Percentiles rank a stretch among this genome's conserved stretches.
Conservation (phyloP, 768 basidiomycete species). For the Tephrocybe sp. region DNA sequence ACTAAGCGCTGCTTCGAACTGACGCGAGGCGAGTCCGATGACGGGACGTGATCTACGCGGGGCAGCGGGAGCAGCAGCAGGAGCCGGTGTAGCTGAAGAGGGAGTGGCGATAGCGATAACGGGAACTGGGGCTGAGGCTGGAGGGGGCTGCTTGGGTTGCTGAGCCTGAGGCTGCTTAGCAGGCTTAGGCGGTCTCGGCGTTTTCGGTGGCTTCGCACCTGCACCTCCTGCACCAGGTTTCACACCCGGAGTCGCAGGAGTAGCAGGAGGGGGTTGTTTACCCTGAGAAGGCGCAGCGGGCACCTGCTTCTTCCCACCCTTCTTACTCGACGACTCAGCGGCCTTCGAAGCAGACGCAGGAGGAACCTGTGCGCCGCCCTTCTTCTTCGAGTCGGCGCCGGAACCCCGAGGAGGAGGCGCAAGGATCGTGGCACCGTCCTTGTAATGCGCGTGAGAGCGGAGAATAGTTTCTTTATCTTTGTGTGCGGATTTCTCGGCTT, state of each 20-base stretch:
- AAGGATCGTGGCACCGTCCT: slow-evolving; percentile 37
- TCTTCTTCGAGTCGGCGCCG: slow-evolving; percentile 26
- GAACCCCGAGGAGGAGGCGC: slow-evolving; percentile 35
- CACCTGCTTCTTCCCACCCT: slow-evolving; percentile 7
- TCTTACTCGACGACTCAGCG: slow-evolving; percentile 3
- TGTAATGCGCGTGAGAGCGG: slow-evolving; percentile 74
- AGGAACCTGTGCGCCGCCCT: slow-evolving; percentile 14
- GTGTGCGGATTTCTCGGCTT: slow-evolving; percentile 73
- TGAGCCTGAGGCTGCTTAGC: slow-evolving; percentile 2
- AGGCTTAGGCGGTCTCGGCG: slow-evolving; percentile 3
- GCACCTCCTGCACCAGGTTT: not conserved
- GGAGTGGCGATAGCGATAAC: slow-evolving; percentile 8
- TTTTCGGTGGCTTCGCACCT: slow-evolving; percentile 1
- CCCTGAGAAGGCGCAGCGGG: not conserved
- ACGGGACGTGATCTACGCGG: slow-evolving; percentile 53
- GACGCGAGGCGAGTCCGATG: slow-evolving; percentile 62
- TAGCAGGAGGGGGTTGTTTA: slow-evolving; percentile 4
- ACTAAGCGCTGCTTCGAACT: slow-evolving; percentile 72
- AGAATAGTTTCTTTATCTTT: slow-evolving; percentile 74
- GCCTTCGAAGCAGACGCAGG: slow-evolving; percentile 13
- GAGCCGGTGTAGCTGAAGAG: not conserved
- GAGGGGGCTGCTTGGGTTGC: not conserved
- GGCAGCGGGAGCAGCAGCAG: not conserved
- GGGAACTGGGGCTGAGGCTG: slow-evolving; percentile 19
- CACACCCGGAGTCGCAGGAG: not conserved